Evolutionary conservation across 768 basidiomycete species (phyloP).

Genomic region (Calvatia gigantea): DNA sequence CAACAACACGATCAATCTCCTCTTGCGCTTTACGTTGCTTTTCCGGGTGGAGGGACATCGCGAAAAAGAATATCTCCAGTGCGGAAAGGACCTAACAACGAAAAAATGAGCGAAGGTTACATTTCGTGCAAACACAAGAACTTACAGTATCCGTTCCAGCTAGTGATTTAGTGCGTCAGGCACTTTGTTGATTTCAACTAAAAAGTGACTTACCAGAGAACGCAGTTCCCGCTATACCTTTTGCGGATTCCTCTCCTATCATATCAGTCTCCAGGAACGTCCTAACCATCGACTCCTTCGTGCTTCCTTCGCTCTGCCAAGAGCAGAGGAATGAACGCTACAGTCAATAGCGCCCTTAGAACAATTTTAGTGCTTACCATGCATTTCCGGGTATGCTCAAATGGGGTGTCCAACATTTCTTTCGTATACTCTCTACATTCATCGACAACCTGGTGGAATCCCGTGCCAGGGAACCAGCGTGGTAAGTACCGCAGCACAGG

Average conservation of each 20-base stretch:
- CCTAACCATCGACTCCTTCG: constrained; percentile 7
- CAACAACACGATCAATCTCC: constrained; percentile 28
- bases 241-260: constrained; percentile 5
- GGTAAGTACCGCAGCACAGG: constrained; percentile 25
- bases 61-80: constrained; percentile 22
- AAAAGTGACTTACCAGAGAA: constrained; percentile 9
- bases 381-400: constrained; percentile 17
- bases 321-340: background rate
- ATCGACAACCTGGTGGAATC: constrained; percentile 19
- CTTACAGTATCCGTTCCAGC: constrained; percentile 17
- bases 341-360: background rate
- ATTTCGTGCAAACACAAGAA: background rate
- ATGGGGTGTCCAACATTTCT: constrained; percentile 19
- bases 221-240: constrained; percentile 12
- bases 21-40: constrained; percentile 25
- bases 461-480: constrained; percentile 29
- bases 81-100: constrained; percentile 15
- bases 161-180: background rate
- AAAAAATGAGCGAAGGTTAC: background rate
- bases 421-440: constrained; percentile 13
- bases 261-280: constrained; percentile 6
- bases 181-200: background rate
- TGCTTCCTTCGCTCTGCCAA: constrained; percentile 11
- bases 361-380: constrained; percentile 17
- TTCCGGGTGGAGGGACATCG: constrained; percentile 26